Evolutionary conservation across 805 yeast species (phyloP).

Genomic region (Torulaspora gathmanii): DNA sequence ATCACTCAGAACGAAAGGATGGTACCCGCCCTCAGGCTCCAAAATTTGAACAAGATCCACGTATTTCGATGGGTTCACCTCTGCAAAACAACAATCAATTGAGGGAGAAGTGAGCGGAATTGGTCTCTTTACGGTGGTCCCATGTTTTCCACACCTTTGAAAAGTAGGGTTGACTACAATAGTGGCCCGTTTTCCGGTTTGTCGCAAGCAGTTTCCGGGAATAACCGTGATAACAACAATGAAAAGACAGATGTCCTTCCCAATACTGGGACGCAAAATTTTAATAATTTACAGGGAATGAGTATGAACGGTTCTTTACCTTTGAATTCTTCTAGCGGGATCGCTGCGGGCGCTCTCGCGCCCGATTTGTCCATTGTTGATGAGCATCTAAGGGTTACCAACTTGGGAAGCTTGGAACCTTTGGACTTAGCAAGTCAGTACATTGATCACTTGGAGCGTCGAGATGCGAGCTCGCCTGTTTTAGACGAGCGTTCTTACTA

Average conservation of each 20-base stretch:
- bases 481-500: conserved; percentile 46
- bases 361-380: conserved; percentile 16
- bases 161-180: conserved; percentile 30
- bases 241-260: not conserved
- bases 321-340: conserved; percentile 1
- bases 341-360: conserved; percentile 6
- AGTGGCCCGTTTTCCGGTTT: conserved; percentile 19
- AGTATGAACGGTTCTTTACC: conserved; percentile 1
- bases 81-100: not conserved
- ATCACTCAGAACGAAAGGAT: not conserved
- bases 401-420: conserved; percentile 36
- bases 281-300: not conserved
- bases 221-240: not conserved
- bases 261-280: conserved; percentile 1
- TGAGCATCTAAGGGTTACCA: conserved; percentile 34
- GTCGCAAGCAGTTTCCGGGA: conserved; percentile 14
- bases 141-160: conserved; percentile 36
- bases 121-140: conserved; percentile 1
- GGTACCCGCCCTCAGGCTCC: not conserved
- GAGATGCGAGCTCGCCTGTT: conserved; percentile 56
- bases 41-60: conserved; percentile 2
- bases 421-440: conserved; percentile 58
- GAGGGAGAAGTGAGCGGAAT: not conserved
- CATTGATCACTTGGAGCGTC: conserved; percentile 51
- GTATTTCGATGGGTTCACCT: not conserved